A percentile compares a stretch with the other conserved stretches of the same genome.
phyloP scores from a whole-genome alignment of 2,329 filamentous ascomycete genomes.

The Helotiales sp. region DNA sequence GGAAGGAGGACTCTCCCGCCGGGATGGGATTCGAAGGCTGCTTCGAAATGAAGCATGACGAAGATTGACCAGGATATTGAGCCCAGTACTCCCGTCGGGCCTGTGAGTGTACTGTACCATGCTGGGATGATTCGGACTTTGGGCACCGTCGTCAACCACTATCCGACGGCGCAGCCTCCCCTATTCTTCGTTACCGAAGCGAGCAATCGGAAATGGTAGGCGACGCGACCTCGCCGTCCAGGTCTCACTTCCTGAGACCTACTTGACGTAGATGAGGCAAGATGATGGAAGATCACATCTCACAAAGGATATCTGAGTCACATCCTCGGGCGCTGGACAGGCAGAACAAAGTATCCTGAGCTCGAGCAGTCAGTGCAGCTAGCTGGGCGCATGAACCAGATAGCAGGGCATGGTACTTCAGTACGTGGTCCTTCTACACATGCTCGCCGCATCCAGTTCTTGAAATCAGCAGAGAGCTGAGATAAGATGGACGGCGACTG shows the following conservation, averaged over 20 bases:
- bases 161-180: background rate
- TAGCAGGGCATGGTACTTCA: too few species aligned
- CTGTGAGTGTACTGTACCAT: background rate
- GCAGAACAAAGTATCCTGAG: background rate
- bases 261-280: too few species aligned
- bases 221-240: background rate
- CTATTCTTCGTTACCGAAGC: background rate
- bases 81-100: background rate
- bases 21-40: background rate
- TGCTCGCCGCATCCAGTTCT: too few species aligned
- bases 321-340: slow-evolving; percentile 12
- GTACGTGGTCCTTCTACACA: too few species aligned
- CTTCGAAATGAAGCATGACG: background rate
- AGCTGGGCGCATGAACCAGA: background rate
- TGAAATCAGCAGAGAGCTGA: too few species aligned
- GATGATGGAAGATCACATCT: background rate
- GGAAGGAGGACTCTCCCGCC: background rate
- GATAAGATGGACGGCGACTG: background rate
- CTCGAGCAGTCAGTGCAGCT: background rate
- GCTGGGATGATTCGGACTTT: background rate
- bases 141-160: background rate
- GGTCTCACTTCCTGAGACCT: background rate
- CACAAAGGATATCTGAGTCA: slow-evolving; percentile 20
- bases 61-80: background rate
- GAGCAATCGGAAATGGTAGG: background rate